A percentile compares a stretch with the other conserved stretches of the same genome.
phyloP scores from a whole-genome alignment of 768 basidiomycete species.

The Chiua virens region DNA sequence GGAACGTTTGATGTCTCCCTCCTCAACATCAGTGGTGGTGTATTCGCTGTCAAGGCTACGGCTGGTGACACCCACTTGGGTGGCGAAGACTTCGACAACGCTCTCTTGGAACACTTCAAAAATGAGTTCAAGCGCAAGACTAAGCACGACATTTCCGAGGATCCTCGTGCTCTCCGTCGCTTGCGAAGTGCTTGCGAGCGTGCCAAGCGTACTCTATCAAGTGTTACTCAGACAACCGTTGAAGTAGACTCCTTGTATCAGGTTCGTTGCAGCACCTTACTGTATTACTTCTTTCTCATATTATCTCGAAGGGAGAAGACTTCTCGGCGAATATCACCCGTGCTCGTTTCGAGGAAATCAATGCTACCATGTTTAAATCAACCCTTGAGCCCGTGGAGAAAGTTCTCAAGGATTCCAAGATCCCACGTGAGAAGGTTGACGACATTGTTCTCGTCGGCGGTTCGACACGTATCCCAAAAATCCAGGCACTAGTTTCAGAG shows the following conservation, averaged over 20 bases:
- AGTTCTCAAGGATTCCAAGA: slow-evolving; percentile 98
- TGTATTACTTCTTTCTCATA: slow-evolving; percentile 7
- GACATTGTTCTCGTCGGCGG: slow-evolving; percentile 99
- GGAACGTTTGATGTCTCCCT: slow-evolving; percentile 99
- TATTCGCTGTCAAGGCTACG: slow-evolving; percentile 99
- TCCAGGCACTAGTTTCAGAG: slow-evolving; percentile 96
- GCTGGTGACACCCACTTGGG: slow-evolving; percentile 99
- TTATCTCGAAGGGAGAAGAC: slow-evolving; percentile 76
- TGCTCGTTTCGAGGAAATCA: slow-evolving; percentile 99
- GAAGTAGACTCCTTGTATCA: slow-evolving; percentile 99
- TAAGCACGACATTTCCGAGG: slow-evolving; percentile 95
- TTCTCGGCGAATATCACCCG: slow-evolving; percentile 99
- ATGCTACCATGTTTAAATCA: slow-evolving; percentile 91
- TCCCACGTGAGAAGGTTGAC: slow-evolving; percentile 94
- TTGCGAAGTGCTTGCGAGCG: slow-evolving; percentile 98
- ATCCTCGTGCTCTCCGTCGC: slow-evolving; percentile 95
- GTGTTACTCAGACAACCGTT: slow-evolving; percentile 97
- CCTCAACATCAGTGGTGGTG: slow-evolving; percentile 95
- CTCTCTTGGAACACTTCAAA: slow-evolving; percentile 98
- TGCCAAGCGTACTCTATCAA: slow-evolving; percentile 98
- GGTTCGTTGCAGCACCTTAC: slow-evolving; percentile 40
- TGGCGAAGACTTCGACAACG: slow-evolving; percentile 99
- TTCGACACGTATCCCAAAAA: slow-evolving; percentile 99
- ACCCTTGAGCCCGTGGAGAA: slow-evolving; percentile 98
- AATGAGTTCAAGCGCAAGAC: slow-evolving; percentile 98